A percentile compares a stretch with the other conserved stretches of the same genome.
These are phyloP conservation scores for Bryum argenteum DNA, from an alignment of 225 moss, liverwort and hornwort genomes.

Conservation along the genomic window DNA sequence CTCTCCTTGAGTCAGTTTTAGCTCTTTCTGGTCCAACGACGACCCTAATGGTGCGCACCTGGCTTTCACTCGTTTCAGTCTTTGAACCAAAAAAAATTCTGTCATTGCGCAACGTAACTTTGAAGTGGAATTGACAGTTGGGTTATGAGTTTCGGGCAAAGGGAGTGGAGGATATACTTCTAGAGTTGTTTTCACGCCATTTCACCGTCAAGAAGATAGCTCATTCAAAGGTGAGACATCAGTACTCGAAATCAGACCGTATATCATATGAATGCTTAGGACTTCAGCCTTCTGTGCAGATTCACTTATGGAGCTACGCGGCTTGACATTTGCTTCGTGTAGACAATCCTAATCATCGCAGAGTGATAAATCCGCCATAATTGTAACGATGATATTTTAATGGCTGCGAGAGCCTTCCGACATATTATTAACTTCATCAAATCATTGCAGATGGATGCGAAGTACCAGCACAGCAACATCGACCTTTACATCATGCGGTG, in stretches of 20 bases:
- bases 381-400: neutral
- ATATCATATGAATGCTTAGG: too few species aligned
- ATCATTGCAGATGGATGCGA: constrained; percentile 81
- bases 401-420: neutral
- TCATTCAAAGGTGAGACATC: constrained; percentile 72
- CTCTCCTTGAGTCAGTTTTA: constrained; percentile 72
- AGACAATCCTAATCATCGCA: neutral
- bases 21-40: constrained; percentile 84
- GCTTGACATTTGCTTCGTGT: neutral
- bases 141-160: constrained; percentile 91
- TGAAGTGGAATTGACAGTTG: constrained; percentile 45
- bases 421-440: constrained; percentile 6
- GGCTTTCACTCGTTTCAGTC: neutral
- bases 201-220: constrained; percentile 76
- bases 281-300: too few species aligned
- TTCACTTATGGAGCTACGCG: constrained; percentile 37
- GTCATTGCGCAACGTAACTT: neutral
- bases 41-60: constrained; percentile 67
- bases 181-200: constrained; percentile 65
- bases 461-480: constrained; percentile 90
- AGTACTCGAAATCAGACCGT: neutral
- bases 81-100: neutral
- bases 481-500: constrained; percentile 80
- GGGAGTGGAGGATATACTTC: constrained; percentile 76
- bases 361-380: neutral